Evolutionary conservation across 1,139 yeast genomes (phyloP), one percentile per base, ranked within the genome.

Genomic region (Diutina sp.): DNA sequence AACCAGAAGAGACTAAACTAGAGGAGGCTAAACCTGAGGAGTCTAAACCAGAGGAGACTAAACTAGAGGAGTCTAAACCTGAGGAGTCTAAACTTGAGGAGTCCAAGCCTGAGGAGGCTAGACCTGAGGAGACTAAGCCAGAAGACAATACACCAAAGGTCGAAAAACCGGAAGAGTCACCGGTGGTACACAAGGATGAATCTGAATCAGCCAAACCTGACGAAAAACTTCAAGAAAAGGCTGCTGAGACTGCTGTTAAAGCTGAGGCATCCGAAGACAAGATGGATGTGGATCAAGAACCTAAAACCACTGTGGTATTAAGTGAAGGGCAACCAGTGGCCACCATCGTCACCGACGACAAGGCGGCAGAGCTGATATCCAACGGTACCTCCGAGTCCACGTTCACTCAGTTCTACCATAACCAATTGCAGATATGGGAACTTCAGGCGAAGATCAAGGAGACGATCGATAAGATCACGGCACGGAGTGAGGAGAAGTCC

Each of bases 401-500:
- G 2, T 47, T 47, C 11, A 29, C 35, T 16, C 9, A 28, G 11
- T 50, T 32, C 14, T 50, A 50, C 58, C 52, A 66, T 53, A 65
- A 67, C 66, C 72, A 76, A 67, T 45, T 73, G 59, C 59, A 71
- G 66, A 67, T 76, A 66, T 65, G 76, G 79, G 60, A 73, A 62
- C 60, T 68, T 70, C 66, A 74, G 72, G 60, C 72, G 63, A 54
- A 77, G 68, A 63, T 70, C 69, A 54, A 74, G 67, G 61, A 73
- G 61, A 58, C 72, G 69, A 58, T 74, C 64, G 56, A 73, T 66
- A 63, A 69, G 65, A 65, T 71, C 60, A 57, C 74, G 64, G 57
- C 76, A 67, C 64, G 73, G 69, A 62, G 67, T 57, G 66, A 76
- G 44, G 97, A 90, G 63, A 80, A 77, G 58, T 79, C 73, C 56